Base-by-base conservation (phyloP, 2,329 filamentous ascomycete genomes). In the Nothophaeocryptopus gaeumannii region DNA sequence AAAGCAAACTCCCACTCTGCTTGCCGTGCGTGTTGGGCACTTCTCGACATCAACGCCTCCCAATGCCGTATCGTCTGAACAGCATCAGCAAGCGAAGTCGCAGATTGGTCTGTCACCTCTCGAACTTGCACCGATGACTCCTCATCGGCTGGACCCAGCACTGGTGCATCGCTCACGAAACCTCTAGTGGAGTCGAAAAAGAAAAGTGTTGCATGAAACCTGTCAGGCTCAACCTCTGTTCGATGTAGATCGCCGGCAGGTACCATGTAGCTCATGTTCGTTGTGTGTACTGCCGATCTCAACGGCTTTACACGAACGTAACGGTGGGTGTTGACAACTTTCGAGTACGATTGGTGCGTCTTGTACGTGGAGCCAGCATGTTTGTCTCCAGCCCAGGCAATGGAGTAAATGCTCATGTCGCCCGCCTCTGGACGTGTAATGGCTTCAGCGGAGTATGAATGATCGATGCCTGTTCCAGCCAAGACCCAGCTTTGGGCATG, bases 401-500 rank as follows among this genome's bases (percentile, higher is more conserved):
- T 36, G 10, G 40, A 47, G 30, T 54, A 51, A 16, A 26, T 35
- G 15, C 38, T 31, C 12, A 51, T 43, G n/a, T 43, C 51, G 2
- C 38, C 48, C 31, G 59, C 45, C 1, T 49, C 38, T 1, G 49
- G 47, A n/a, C n/a, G n/a, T n/a, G n/a, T n/a, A 20, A 62, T 53
- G 1, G 64, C 63, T 2, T 63, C 32, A 42, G 66, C 70, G 8
- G 51, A 50, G 38, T 62, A 59, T 7, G 38, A n/a, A 12, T 41
- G 35, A 47, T 72, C 66, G 5, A n/a, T 56, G 2, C 63, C 67
- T 44, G 67, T 51, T 8, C 70, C 70, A 0, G 65, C 64, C 10
- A 72, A 54, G 8, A 71, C 60, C 68, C 69, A 72, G 48, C 67
- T 70, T 49, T 70, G 67, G 0, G 58, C 67, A 45, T 64, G 67